phyloP scores from a whole-genome alignment of 2,329 filamentous ascomycete species.

The Penicillium sp. region DNA sequence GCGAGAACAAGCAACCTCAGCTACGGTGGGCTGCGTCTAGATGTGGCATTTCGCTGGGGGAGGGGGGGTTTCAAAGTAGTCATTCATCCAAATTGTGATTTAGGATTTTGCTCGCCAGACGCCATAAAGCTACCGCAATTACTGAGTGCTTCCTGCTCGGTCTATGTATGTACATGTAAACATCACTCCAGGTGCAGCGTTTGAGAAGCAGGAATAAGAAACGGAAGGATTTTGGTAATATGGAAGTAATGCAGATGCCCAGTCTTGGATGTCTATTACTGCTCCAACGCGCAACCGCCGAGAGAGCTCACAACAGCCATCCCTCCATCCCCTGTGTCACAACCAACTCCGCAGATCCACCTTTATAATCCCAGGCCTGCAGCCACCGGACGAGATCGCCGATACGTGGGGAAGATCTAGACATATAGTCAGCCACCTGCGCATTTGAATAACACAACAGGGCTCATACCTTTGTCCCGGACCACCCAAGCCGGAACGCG shows the following conservation, averaged over 20 bases:
- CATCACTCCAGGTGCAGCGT: slow-evolving; percentile 26
- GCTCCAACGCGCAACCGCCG: slow-evolving; percentile 67
- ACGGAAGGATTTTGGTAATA: slow-evolving; percentile 1
- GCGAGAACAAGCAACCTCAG: neutral
- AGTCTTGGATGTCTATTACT: slow-evolving; percentile 16
- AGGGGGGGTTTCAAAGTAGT: neutral
- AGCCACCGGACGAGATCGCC: slow-evolving; percentile 65
- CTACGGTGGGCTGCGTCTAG: no score
- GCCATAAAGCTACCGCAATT: slow-evolving; percentile 28
- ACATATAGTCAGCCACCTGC: neutral
- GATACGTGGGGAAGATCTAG: slow-evolving; percentile 64
- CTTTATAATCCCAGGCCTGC: slow-evolving; percentile 83
- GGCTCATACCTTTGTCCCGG: slow-evolving; percentile 79
- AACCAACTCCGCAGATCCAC: slow-evolving; percentile 60
- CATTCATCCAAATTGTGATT: neutral
- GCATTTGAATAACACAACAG: neutral
- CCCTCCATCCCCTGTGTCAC: slow-evolving; percentile 54
- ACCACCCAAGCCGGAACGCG: slow-evolving; percentile 91
- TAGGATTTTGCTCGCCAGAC: slow-evolving; percentile 33
- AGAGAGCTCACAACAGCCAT: slow-evolving; percentile 58
- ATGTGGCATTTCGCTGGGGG: no score
- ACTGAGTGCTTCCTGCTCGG: slow-evolving; percentile 25
- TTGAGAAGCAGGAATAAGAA: slow-evolving; percentile 18
- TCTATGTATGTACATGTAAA: slow-evolving; percentile 41
- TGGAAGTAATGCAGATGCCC: slow-evolving; percentile 1